Conservation (phyloP, 495 filamentous ascomycete species). For the Aspergillus diversus region DNA sequence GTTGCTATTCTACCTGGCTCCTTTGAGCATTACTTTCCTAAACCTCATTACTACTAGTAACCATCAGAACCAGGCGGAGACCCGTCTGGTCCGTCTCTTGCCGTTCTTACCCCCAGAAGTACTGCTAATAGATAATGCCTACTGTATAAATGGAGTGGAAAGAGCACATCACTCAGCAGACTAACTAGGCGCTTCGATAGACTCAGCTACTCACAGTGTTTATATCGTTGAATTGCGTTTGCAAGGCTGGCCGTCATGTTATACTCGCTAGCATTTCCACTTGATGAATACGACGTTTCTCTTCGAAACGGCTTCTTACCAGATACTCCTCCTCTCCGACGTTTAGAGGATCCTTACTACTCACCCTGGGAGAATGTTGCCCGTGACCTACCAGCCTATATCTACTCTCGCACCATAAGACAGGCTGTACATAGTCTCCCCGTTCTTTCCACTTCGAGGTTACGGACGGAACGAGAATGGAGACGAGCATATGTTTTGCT, state of each 20-base stretch:
- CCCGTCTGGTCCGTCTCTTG: conserved; percentile 12
- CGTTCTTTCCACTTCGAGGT: conserved; percentile 71
- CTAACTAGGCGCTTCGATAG: background rate
- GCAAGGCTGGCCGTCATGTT: conserved; percentile 59
- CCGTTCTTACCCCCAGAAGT: conserved; percentile 1
- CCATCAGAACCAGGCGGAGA: background rate
- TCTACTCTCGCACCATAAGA: conserved; percentile 74
- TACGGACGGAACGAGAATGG: conserved; percentile 85
- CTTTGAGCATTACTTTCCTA: too few relatives aligned
- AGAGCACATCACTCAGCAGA: conserved; percentile 2
- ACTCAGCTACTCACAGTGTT: background rate
- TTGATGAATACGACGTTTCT: conserved; percentile 84
- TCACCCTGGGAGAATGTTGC: conserved; percentile 83
- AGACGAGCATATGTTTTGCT: conserved; percentile 85
- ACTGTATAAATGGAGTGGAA: conserved; percentile 6
- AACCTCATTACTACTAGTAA: background rate
- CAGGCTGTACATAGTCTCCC: conserved; percentile 76
- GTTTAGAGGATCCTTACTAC: conserved; percentile 83
- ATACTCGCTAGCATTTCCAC: conserved; percentile 64
- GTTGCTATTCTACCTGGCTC: background rate
- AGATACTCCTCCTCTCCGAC: conserved; percentile 69
- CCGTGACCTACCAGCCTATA: conserved; percentile 73
- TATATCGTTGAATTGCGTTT: background rate
- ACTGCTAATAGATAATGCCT: background rate
- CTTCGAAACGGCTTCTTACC: conserved; percentile 85